Base-by-base conservation (phyloP, 2,329 filamentous ascomycete species). In the Neodidymelliopsis sp. region DNA sequence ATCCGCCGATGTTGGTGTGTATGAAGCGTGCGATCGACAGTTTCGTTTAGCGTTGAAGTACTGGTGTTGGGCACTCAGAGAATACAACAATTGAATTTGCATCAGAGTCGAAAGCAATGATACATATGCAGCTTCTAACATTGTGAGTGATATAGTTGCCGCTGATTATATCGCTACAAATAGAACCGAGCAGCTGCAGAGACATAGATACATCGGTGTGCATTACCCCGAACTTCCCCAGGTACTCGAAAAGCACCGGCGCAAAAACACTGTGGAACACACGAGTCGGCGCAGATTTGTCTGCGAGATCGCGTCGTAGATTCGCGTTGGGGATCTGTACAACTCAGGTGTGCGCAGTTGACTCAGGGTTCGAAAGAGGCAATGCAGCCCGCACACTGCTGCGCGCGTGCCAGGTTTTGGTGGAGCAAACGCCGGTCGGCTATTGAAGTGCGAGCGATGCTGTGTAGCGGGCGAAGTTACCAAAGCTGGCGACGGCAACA, bases 371-470 rank as follows among this genome's bases (percentile, higher is more conserved):
- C 52, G 19, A 53, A 59, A 31, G 37, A 45, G 62, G 61, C 44
- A 66, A 60, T 51, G 40, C 38, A 43, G 56, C 43, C 59, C 61
- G 61, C 59, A 23, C 6, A 31, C 39, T 30, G 29, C 36, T 37
- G 51, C 27, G 50, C 42, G 52, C 44, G 47, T 49, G 40, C 40
- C 30, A 23, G 35, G 37, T 23, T 41, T 30, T 38, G 36, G 34
- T 54, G 37, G 56, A 55, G 57, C 62, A 66, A 53, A 63, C 25
- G 53, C 65, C 62, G 65, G 55, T 43, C 62, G 63, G 63, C 47
- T 34, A 59, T 45, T 62, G 65, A 54, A 36, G 29, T 35, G 35
- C 37, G 38, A 27, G 40, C 30, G 35, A 45, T 4, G 16, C 12
- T 36, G 28, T 38, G 35, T 24, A 35, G 50, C 62, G 62, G 59